Conservation (phyloP, 2,329 filamentous ascomycete genomes). For the Colletotrichum chrysophilum region DNA sequence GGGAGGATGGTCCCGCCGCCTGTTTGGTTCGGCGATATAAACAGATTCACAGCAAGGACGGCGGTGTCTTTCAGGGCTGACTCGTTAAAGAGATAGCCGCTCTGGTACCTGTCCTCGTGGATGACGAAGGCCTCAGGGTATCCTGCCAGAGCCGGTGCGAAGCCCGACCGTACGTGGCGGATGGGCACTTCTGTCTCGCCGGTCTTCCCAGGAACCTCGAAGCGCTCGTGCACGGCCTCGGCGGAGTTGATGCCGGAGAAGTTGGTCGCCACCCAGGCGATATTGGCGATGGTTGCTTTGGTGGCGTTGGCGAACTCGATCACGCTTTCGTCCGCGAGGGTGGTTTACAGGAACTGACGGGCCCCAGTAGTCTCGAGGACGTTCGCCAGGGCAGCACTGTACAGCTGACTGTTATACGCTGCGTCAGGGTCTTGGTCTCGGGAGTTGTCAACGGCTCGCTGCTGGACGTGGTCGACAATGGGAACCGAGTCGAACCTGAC, state of each 20-base stretch:
- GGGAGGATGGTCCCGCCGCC: not conserved
- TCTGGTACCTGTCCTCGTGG: conserved; percentile 10
- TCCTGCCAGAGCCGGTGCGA: not conserved
- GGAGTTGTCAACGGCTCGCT: conserved; percentile 17
- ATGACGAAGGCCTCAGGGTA: conserved; percentile 14
- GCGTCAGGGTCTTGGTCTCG: conserved; percentile 24
- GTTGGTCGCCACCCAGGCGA: not conserved
- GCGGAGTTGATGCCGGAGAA: conserved; percentile 15
- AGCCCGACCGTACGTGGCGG: not conserved
- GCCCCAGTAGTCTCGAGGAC: not conserved
- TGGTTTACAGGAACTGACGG: not conserved
- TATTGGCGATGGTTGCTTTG: not conserved
- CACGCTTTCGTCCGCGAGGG: conserved; percentile 8
- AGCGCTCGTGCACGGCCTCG: conserved; percentile 5
- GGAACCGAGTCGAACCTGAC: not conserved
- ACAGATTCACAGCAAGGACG: conserved; percentile 16
- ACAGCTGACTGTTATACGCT: conserved; percentile 19
- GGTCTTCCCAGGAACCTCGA: not conserved
- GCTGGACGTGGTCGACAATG: conserved; percentile 14
- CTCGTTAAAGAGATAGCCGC: conserved; percentile 11
- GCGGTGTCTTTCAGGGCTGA: not conserved
- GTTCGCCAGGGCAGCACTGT: conserved; percentile 5
- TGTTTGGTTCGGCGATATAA: not conserved
- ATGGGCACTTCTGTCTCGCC: not conserved
- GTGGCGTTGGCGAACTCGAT: conserved; percentile 22